Evolutionary conservation across 2,329 filamentous ascomycete genomes (phyloP).

Genomic region (Fonsecaea multimorphosa): DNA sequence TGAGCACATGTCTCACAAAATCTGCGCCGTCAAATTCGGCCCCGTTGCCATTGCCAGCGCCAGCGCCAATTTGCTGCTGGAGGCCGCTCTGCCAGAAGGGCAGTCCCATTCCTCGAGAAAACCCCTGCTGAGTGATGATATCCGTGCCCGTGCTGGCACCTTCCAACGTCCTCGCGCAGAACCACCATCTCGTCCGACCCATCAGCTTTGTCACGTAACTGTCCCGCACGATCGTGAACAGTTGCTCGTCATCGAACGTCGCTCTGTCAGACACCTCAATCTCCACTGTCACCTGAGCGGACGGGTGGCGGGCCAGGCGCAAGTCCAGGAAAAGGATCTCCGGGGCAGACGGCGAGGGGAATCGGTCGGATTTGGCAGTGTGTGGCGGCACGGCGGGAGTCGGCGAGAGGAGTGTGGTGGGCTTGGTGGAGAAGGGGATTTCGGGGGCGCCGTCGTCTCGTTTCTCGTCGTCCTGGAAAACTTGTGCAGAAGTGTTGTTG

Average conservation of each 20-base stretch:
- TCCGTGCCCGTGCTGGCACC: constrained; percentile 26
- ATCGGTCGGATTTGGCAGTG: constrained; percentile 32
- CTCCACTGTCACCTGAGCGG: constrained; percentile 26
- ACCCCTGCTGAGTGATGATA: too few relatives aligned
- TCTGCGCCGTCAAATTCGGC: constrained; percentile 30
- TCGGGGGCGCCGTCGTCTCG: constrained; percentile 13
- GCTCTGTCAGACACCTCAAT: constrained; percentile 35
- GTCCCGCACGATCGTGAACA: constrained; percentile 37
- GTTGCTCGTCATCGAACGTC: constrained; percentile 39
- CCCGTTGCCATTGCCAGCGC: neutral
- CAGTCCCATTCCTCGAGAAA: too few relatives aligned
- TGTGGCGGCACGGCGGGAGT: neutral
- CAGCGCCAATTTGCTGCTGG: neutral
- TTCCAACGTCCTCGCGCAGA: constrained; percentile 33
- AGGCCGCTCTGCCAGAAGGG: constrained; percentile 9
- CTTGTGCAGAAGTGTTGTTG: neutral
- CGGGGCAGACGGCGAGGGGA: constrained; percentile 35
- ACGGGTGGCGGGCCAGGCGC: constrained; percentile 33
- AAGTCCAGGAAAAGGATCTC: constrained; percentile 39
- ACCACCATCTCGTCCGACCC: constrained; percentile 27
- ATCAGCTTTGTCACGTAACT: constrained; percentile 34
- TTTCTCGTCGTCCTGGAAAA: constrained; percentile 13
- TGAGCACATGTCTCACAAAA: constrained; percentile 33
- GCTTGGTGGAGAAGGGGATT: constrained; percentile 28
- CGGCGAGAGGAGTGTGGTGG: neutral